phyloP scores from a whole-genome alignment of 371 early-diverging fungal genomes.

The Globomyces sp. region DNA sequence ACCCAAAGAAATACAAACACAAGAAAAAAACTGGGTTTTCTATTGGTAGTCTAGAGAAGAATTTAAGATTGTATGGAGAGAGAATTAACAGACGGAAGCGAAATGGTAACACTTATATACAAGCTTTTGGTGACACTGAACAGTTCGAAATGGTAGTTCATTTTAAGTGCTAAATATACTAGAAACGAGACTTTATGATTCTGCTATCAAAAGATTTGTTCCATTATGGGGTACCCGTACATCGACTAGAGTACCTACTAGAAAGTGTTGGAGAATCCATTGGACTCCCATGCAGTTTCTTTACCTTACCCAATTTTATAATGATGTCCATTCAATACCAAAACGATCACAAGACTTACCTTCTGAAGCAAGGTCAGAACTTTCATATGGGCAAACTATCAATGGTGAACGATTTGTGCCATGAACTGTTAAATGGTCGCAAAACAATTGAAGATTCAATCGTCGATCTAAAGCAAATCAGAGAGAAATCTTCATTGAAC shows the following conservation, averaged over 20 bases:
- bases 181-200: conserved; percentile 64
- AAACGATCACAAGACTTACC: conserved; percentile 29
- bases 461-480: conserved; percentile 56
- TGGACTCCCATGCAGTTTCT: conserved; percentile 53
- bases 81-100: conserved; percentile 7
- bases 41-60: no score
- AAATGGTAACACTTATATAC: not conserved
- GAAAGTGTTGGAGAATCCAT: conserved; percentile 54
- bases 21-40: no score
- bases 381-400: conserved; percentile 46
- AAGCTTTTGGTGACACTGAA: conserved; percentile 6
- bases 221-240: conserved; percentile 72
- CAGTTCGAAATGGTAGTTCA: not conserved
- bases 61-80: not conserved
- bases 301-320: conserved; percentile 19
- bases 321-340: conserved; percentile 39
- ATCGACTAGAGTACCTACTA: conserved; percentile 70
- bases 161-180: no score
- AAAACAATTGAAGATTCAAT: conserved; percentile 57
- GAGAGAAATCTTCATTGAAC: conserved; percentile 50
- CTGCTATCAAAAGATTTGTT: conserved; percentile 66
- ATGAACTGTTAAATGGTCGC: conserved; percentile 26
- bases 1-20: no score
- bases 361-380: conserved; percentile 34
- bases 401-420: conserved; percentile 43